phyloP scores from a whole-genome alignment of 495 filamentous ascomycete genomes.

The Bacidia rubella region DNA sequence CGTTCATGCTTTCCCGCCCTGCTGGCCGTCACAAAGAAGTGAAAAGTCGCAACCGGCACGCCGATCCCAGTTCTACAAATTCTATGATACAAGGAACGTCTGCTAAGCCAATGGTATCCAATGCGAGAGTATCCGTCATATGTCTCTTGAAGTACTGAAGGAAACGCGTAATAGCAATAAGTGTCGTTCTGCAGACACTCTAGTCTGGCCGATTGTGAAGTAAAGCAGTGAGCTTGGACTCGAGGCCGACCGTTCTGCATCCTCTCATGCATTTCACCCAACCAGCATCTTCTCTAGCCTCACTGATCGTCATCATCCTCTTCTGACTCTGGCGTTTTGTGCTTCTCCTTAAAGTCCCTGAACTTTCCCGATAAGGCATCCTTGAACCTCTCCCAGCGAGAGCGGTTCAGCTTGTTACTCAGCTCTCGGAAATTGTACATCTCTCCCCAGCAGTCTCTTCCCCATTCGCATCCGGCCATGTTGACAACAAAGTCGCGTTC shows the following conservation, averaged over 20 bases:
- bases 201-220: too few relatives aligned
- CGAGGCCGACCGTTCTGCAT: too few relatives aligned
- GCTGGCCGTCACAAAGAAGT: not conserved
- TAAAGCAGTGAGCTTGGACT: too few relatives aligned
- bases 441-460: constrained; percentile 94
- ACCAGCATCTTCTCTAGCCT: too few relatives aligned
- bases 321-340: constrained; percentile 14
- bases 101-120: not conserved
- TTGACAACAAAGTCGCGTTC: constrained; percentile 95
- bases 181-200: too few relatives aligned
- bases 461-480: constrained; percentile 96
- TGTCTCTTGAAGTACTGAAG: not conserved
- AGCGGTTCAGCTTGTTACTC: constrained; percentile 73
- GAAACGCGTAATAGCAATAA: too few relatives aligned
- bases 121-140: not conserved
- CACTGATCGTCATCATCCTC: not conserved
- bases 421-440: constrained; percentile 87
- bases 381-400: constrained; percentile 54
- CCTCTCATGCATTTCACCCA: too few relatives aligned
- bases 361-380: constrained; percentile 21
- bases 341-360: constrained; percentile 16
- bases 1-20: not conserved
- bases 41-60: not conserved
- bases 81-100: not conserved
- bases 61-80: not conserved